Evolutionary conservation across 2,329 filamentous ascomycete species (phyloP).

Genomic region (Magnaporthales sp.): DNA sequence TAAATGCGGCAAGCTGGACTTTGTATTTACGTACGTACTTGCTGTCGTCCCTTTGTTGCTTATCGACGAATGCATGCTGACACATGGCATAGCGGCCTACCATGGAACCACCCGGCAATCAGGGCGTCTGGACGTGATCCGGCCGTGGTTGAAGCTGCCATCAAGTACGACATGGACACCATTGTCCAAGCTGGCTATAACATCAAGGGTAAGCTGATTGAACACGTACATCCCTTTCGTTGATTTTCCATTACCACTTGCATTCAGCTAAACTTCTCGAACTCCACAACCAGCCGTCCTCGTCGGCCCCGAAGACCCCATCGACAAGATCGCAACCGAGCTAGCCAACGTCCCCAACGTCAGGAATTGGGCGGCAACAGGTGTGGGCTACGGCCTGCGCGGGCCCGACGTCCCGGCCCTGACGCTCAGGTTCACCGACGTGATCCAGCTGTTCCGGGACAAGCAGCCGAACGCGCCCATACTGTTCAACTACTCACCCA

Average conservation of each 20-base stretch:
- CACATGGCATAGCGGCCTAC: background rate
- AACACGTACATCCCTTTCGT: too few relatives aligned
- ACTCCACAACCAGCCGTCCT: background rate
- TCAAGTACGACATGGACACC: background rate
- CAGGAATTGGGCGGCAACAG: background rate
- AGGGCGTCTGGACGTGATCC: background rate
- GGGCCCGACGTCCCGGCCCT: background rate
- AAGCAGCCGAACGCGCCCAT: background rate
- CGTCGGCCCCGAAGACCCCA: background rate
- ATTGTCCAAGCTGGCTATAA: background rate
- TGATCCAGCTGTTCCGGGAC: background rate
- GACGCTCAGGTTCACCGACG: background rate
- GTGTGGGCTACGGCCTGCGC: background rate
- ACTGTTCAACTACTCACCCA: background rate
- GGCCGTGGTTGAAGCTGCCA: background rate
- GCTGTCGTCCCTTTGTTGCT: background rate
- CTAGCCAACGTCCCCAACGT: background rate
- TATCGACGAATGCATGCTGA: background rate
- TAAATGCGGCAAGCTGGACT: background rate
- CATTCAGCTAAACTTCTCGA: too few relatives aligned
- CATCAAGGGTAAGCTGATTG: background rate
- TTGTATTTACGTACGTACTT: background rate
- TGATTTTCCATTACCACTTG: too few relatives aligned
- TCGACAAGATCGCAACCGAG: background rate
- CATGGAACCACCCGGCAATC: background rate